phyloP scores from a whole-genome alignment of 805 yeast species.

The Nakazawaea ernobii region DNA sequence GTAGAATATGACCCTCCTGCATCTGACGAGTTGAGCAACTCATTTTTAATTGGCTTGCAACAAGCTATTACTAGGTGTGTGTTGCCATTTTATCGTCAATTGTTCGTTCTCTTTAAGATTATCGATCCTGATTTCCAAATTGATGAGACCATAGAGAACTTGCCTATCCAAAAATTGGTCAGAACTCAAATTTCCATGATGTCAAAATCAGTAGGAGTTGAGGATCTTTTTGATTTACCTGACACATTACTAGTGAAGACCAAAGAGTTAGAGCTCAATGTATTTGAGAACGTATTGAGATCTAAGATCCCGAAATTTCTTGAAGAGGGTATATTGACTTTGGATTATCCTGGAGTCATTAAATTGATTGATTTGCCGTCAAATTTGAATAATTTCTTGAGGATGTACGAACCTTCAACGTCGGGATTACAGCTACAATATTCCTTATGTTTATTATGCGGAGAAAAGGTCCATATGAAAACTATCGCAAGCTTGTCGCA shows the following conservation, averaged over 20 bases:
- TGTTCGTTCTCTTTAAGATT: conserved; percentile 24
- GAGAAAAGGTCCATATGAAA: conserved; percentile 28
- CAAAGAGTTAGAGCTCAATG: conserved; percentile 17
- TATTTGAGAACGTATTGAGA: conserved; percentile 20
- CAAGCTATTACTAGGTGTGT: neutral
- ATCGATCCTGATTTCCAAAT: conserved; percentile 24
- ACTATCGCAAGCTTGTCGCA: conserved; percentile 18
- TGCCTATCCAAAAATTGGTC: neutral
- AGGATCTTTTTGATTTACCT: conserved; percentile 13
- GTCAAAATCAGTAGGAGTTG: neutral
- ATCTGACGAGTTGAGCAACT: neutral
- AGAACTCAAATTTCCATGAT: neutral
- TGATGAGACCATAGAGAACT: conserved; percentile 16
- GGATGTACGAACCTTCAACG: neutral
- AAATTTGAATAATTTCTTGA: conserved; percentile 28
- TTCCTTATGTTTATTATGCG: conserved; percentile 41
- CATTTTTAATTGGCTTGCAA: conserved; percentile 6
- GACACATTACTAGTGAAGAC: conserved; percentile 8
- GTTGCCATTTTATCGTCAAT: conserved; percentile 11
- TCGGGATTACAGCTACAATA: conserved; percentile 24
- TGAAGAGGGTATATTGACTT: conserved; percentile 20
- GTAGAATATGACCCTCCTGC: conserved; percentile 19
- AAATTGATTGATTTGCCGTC: conserved; percentile 48
- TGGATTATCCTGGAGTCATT: conserved; percentile 51
- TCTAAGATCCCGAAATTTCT: conserved; percentile 24